Base-by-base conservation (phyloP, 805 yeast genomes). In the Starmerella scarabaei region DNA sequence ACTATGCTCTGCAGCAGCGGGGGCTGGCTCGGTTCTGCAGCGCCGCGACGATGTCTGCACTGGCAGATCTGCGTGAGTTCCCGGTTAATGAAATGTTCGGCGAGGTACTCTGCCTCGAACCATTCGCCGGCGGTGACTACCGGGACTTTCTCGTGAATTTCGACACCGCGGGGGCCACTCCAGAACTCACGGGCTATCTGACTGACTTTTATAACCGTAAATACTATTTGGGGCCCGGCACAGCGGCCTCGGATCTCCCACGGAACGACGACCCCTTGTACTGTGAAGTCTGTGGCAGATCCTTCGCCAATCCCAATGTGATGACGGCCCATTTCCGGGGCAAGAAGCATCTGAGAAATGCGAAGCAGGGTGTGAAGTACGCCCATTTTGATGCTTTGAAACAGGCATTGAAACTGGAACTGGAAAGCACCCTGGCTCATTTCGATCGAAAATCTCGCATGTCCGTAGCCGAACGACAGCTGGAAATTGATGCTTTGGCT, bases 291-390 rank as follows among this genome's bases (percentile, higher is more conserved):
- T 88, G 96, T 55, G 65, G 70, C 21, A 79, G 73, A 52, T 41
- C 52, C 16, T 85, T 82, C 54, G 62, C 80, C 12, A 77, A 78
- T 38, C 62, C 62, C 21, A 60, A 84, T 0, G 91, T 81, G 0
- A 85, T 65, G 54, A 59, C 68, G 3, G 75, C 71, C 3, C 96
- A 88, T 64, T 57, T 83, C 20, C 44, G 52, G 1, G 93, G 94
- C 1, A 81, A 80, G 54, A 77, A 77, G 50, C 96, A 88, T 55
- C 27, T 11, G 27, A 5, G 27, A 8, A 26, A 24, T 5, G 24
- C 15, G 4, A 32, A 20, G 17, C 17, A 19, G 18, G 34, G 12
- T 15, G 56, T 31, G 5, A 9, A 16, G 6, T n/a, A n/a, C n/a
- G n/a, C n/a, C n/a, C n/a, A n/a, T n/a, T n/a, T n/a, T n/a, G n/a